Evolutionary conservation across 495 filamentous ascomycete species (phyloP).

Genomic region (Zalerion maritima): DNA sequence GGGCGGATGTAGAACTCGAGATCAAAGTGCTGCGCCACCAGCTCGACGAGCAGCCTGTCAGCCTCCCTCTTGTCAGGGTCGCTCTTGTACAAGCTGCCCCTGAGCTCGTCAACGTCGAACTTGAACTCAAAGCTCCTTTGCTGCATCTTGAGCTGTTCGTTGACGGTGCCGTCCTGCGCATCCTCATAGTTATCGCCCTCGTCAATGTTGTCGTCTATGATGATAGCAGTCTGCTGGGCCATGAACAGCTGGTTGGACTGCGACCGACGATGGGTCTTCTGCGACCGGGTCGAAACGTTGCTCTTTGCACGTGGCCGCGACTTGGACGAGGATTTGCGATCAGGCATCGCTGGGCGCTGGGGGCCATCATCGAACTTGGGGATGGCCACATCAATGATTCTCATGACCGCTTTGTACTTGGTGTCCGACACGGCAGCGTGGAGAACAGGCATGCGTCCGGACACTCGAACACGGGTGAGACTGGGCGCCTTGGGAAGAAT

Average conservation of each 20-base stretch:
- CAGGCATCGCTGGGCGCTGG: constrained; percentile 2
- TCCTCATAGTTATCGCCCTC: constrained; percentile 48
- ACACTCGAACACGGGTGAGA: constrained; percentile 81
- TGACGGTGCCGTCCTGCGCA: constrained; percentile 40
- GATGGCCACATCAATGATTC: constrained; percentile 85
- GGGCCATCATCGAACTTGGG: constrained; percentile 58
- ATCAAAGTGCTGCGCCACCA: constrained; percentile 80
- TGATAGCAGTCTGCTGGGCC: constrained; percentile 54
- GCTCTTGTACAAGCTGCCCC: constrained; percentile 78
- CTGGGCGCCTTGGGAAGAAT: constrained; percentile 90
- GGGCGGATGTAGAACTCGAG: constrained; percentile 77
- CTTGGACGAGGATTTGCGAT: constrained; percentile 1
- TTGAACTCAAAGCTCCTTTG: constrained; percentile 90
- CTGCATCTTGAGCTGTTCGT: constrained; percentile 53
- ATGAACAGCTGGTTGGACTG: constrained; percentile 52
- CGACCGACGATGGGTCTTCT: constrained; percentile 13
- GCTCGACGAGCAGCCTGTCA: constrained; percentile 74
- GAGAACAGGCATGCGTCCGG: constrained; percentile 80
- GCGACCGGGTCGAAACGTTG: constrained; percentile 6
- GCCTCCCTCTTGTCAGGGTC: constrained; percentile 63
- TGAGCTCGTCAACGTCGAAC: constrained; percentile 82
- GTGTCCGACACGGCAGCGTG: constrained; percentile 84
- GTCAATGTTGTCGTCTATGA: constrained; percentile 56
- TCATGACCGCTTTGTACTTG: constrained; percentile 95
- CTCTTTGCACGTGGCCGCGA: constrained; percentile 10